Evolutionary conservation across 176 grass and related monocot genomes (phyloP).

Genomic region (Rhynchospora pubera): DNA sequence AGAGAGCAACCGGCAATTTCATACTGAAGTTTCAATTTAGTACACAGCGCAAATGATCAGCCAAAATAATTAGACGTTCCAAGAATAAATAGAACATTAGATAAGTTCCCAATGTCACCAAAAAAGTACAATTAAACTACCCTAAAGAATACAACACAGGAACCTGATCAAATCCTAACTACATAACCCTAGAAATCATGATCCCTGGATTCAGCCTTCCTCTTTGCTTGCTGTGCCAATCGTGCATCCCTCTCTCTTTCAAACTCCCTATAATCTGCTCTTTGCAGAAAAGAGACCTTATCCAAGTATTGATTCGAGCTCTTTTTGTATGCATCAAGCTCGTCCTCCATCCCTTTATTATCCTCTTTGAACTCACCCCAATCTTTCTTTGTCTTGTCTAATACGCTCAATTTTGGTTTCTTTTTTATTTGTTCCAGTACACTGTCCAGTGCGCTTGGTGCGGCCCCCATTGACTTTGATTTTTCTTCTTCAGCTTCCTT

Average conservation of each 20-base stretch:
- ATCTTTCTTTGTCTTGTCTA: conserved; percentile 97
- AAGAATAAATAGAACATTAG: neutral
- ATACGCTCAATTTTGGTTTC: conserved; percentile 91
- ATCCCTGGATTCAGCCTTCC: conserved; percentile 47
- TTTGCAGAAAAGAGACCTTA: conserved; percentile 82
- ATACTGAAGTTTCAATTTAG: neutral
- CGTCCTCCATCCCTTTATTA: conserved; percentile 70
- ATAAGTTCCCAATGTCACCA: conserved; percentile 6
- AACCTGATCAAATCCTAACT: neutral
- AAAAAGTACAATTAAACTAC: neutral
- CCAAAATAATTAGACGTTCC: neutral
- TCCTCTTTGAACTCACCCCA: conserved; percentile 98
- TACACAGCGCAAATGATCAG: neutral
- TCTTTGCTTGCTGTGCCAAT: conserved; percentile 61
- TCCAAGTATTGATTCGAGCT: conserved; percentile 95
- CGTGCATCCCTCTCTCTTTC: conserved; percentile 86
- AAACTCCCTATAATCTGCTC: conserved; percentile 79
- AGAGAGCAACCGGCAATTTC: neutral
- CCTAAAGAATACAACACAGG: neutral
- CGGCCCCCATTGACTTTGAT: conserved; percentile 36
- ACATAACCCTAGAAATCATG: conserved; percentile 37
- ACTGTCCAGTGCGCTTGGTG: conserved; percentile 44
- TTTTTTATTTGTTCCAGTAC: conserved; percentile 95
- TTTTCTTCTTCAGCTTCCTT: conserved; percentile 80
- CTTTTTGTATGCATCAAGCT: conserved; percentile 91